Evolutionary conservation across 2,329 filamentous ascomycete species (phyloP).

Genomic region (Trichoderma afroharzianum): DNA sequence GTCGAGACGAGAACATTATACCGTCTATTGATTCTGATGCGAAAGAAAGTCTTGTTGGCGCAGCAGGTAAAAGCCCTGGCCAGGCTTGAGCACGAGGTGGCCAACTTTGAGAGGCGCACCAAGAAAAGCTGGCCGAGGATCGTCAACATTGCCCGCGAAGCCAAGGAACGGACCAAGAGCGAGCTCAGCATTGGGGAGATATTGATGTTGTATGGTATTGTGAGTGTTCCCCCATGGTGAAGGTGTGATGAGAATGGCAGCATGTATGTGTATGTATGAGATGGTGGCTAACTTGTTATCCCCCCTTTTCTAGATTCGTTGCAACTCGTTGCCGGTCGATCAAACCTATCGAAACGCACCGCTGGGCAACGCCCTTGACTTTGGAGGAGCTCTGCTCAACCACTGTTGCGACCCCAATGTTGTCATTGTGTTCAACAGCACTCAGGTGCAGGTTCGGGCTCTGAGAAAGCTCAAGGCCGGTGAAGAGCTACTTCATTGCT

Average conservation of each 20-base stretch:
- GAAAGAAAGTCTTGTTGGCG: not conserved
- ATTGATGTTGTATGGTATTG: slow-evolving; percentile 9
- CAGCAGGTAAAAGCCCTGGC: not conserved
- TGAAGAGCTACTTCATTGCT: slow-evolving; percentile 11
- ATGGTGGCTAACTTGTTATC: not conserved
- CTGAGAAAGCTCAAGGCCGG: not conserved
- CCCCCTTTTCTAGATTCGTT: not conserved
- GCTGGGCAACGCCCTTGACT: slow-evolving; percentile 5
- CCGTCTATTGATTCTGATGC: slow-evolving; percentile 8
- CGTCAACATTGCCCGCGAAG: not conserved
- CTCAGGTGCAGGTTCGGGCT: not conserved
- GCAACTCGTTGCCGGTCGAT: not conserved
- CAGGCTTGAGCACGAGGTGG: not conserved
- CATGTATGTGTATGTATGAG: not conserved
- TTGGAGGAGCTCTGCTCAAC: slow-evolving; percentile 4
- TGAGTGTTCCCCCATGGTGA: not conserved
- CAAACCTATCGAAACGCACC: not conserved
- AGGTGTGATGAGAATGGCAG: not conserved
- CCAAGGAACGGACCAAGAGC: slow-evolving; percentile 2
- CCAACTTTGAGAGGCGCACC: not conserved
- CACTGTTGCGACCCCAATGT: slow-evolving; percentile 15
- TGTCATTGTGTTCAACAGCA: not conserved
- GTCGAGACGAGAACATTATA: not conserved
- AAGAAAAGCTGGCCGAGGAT: not conserved
- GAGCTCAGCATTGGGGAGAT: not conserved